These are phyloP conservation scores for Triticum aestivum DNA, from an alignment of 176 grass and related monocot genomes.

Conservation along the genomic window IWGSC_CS_RefSeq_v2.1 NC_057801.1:404396044-404396543, in stretches of 20 bases:
- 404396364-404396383: not conserved
- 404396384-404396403: not conserved
- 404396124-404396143: not conserved
- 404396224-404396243: not conserved
- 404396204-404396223: not conserved
- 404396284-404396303: not conserved
- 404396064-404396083: not conserved
- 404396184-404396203: not conserved
- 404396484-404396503: conserved; percentile 30
- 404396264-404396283: not conserved
- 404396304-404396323: not conserved
- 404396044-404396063: not conserved
- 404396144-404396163: not conserved
- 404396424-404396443: not conserved
- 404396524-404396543: conserved; percentile 1
- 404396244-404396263: not conserved
- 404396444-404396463: conserved; percentile 5
- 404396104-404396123: not conserved
- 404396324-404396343: not conserved
- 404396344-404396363: not conserved
- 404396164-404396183: not conserved
- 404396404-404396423: not conserved
- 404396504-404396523: conserved; percentile 27
- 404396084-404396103: not conserved
- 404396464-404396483: not conserved